These are phyloP conservation scores for Boechera divaricarpa DNA, from an alignment of 345 rosid genomes.

Conservation along the genomic window DNA sequence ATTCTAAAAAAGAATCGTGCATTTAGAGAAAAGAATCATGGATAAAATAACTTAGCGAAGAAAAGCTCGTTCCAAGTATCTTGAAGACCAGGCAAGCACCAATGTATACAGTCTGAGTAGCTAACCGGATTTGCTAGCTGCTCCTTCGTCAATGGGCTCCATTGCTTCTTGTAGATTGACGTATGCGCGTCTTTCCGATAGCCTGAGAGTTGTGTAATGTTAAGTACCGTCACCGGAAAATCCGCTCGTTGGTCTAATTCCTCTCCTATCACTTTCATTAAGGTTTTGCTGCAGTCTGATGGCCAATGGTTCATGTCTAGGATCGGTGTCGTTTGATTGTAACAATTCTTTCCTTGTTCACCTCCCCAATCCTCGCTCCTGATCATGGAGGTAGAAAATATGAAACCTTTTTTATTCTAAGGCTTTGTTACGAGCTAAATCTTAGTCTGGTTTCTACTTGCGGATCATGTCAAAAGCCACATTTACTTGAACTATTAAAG, in stretches of 20 bases:
- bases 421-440: not conserved
- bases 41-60: conserved; percentile 75
- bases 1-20: not conserved
- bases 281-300: conserved; percentile 64
- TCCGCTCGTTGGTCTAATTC: conserved; percentile 54
- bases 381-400: conserved; percentile 5
- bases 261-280: conserved; percentile 80
- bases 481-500: not conserved
- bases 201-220: conserved; percentile 83
- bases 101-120: conserved; percentile 89
- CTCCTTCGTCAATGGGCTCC: conserved; percentile 71
- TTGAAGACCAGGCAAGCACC: conserved; percentile 93
- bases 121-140: conserved; percentile 75
- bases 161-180: conserved; percentile 87
- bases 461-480: not conserved
- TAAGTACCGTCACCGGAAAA: conserved; percentile 66
- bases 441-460: not conserved
- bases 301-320: conserved; percentile 74
- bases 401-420: not conserved
- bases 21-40: conserved; percentile 45
- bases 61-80: conserved; percentile 95
- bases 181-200: conserved; percentile 88
- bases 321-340: conserved; percentile 68
- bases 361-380: conserved; percentile 92
- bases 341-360: conserved; percentile 64